phyloP scores from a whole-genome alignment of 2,329 filamentous ascomycete species.

The Trichoderma hamatum region DNA sequence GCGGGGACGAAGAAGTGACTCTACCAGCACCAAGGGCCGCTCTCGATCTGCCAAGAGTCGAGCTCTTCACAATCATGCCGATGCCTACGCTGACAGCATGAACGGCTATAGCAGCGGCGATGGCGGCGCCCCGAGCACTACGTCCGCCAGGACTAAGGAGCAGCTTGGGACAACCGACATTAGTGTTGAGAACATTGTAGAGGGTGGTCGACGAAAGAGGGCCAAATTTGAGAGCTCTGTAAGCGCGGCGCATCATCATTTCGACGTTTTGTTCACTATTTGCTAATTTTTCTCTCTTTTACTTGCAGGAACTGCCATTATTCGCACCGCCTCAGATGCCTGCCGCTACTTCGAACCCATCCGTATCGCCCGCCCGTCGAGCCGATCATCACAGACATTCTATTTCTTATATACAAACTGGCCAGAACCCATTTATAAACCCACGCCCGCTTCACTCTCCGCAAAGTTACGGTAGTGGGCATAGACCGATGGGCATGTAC shows the following conservation, averaged over 20 bases:
- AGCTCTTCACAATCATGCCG: constrained; percentile 53
- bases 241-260: constrained; percentile 48
- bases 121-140: constrained; percentile 73
- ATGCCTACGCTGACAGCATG: constrained; percentile 65
- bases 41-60: constrained; percentile 72
- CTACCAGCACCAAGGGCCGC: constrained; percentile 65
- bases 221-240: constrained; percentile 97
- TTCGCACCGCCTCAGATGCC: constrained; percentile 95
- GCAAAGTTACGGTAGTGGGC: constrained; percentile 66
- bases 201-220: constrained; percentile 91
- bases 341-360: constrained; percentile 94
- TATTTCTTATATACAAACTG: constrained; percentile 74
- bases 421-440: constrained; percentile 79
- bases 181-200: constrained; percentile 96
- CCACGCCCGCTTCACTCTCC: constrained; percentile 80
- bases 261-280: constrained; percentile 24
- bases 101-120: constrained; percentile 88
- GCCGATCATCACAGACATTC: constrained; percentile 67
- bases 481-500: constrained; percentile 57
- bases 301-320: constrained; percentile 80
- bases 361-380: constrained; percentile 86
- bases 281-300: constrained; percentile 38
- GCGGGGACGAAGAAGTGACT: constrained; percentile 75
- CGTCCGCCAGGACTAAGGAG: constrained; percentile 75
- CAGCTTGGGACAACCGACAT: constrained; percentile 94